Evolutionary conservation across 495 filamentous ascomycete species (phyloP).

Genomic region (Penicillium arizonense): DNA sequence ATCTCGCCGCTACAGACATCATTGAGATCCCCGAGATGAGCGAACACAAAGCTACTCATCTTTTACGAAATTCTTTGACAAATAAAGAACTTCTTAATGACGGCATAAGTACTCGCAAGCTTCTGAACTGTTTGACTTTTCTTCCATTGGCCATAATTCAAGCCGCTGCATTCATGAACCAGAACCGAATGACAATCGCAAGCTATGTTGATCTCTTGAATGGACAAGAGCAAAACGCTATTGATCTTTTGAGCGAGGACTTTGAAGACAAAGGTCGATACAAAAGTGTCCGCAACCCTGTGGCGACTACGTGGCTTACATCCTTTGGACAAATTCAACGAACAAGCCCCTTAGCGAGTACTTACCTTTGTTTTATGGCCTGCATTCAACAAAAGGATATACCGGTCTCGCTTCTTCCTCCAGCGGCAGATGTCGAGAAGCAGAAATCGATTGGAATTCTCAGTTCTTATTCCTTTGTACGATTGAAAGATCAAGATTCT

Average conservation of each 20-base stretch:
- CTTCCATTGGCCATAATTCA: conserved; percentile 45
- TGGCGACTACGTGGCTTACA: conserved; percentile 55
- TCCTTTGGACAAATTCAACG: conserved; percentile 49
- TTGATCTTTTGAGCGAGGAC: conserved; percentile 47
- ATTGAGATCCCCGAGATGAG: conserved; percentile 27
- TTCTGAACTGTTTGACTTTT: conserved; percentile 28
- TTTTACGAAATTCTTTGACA: conserved; percentile 26
- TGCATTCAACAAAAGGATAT: conserved; percentile 33
- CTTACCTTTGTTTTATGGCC: conserved; percentile 43
- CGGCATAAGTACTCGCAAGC: neutral
- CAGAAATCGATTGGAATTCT: conserved; percentile 32
- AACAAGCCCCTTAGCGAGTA: conserved; percentile 24
- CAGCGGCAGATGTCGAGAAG: neutral
- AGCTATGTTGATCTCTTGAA: conserved; percentile 45
- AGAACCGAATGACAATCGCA: conserved; percentile 31
- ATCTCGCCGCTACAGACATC: conserved; percentile 17
- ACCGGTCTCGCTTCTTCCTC: conserved; percentile 18
- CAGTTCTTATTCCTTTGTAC: conserved; percentile 32
- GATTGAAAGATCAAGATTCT: neutral
- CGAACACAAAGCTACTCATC: conserved; percentile 10
- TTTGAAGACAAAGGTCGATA: conserved; percentile 49
- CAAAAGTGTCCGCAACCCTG: conserved; percentile 41
- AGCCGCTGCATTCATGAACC: conserved; percentile 45
- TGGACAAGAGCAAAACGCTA: conserved; percentile 36
- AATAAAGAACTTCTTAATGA: conserved; percentile 21